A percentile compares a stretch with the other conserved stretches of the same genome.
Conservation (phyloP, 768 basidiomycete species). For the Termitomyces bulborhizus region DNA sequence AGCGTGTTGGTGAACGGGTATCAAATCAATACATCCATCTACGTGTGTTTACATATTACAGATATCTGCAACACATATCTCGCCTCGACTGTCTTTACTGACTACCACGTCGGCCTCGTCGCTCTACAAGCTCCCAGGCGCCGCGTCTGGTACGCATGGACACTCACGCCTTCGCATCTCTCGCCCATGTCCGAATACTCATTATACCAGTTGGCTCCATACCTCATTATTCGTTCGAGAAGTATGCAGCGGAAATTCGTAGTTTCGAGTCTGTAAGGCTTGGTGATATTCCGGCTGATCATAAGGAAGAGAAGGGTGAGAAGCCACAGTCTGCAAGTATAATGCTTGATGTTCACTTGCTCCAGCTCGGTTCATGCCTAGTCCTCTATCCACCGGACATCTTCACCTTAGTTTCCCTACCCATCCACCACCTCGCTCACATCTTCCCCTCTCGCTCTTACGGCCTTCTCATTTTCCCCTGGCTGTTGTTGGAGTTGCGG, state of each 20-base stretch:
- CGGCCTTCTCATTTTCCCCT: conserved; percentile 79
- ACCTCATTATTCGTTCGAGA: conserved; percentile 59
- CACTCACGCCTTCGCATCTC: conserved; percentile 66
- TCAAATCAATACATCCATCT: not conserved
- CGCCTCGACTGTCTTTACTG: not conserved
- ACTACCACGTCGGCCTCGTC: not conserved
- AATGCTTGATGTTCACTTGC: conserved; percentile 17
- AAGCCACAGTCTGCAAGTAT: conserved; percentile 1
- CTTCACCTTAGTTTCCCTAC: conserved; percentile 76
- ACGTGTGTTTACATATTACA: not conserved
- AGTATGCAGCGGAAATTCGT: conserved; percentile 68
- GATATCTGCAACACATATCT: conserved; percentile 1
- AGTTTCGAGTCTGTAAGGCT: conserved; percentile 69
- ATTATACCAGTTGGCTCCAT: conserved; percentile 84
- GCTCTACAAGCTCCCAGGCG: not conserved
- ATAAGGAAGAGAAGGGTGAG: conserved; percentile 71
- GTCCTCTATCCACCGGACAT: conserved; percentile 64
- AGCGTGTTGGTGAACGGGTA: not conserved
- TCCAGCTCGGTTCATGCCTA: conserved; percentile 80
- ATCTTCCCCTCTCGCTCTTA: conserved; percentile 64
- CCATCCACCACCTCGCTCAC: conserved; percentile 67
- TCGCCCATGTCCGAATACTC: conserved; percentile 81
- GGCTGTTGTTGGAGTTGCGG: conserved; percentile 83
- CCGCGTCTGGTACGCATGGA: conserved; percentile 43
- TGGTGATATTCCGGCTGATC: conserved; percentile 77